These are phyloP conservation scores for Tetrapisispora phaffii DNA, from an alignment of 805 yeast species.

Conservation along the genomic window DNA sequence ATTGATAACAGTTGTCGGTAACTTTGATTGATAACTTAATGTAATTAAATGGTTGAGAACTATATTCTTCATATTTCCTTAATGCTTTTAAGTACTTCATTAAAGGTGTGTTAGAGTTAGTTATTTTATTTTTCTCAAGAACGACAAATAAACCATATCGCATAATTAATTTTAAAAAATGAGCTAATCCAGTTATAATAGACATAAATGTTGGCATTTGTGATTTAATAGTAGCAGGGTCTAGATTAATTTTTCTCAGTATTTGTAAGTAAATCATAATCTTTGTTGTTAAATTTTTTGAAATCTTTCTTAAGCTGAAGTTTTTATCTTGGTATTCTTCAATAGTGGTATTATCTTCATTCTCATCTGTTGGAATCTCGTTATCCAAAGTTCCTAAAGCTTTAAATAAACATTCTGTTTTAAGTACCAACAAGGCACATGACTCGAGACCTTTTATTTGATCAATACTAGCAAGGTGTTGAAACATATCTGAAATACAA, in stretches of 20 bases:
- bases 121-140: slow-evolving; percentile 50
- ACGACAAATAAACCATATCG: slow-evolving; percentile 74
- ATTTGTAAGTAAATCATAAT: slow-evolving; percentile 82
- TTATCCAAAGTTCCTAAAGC: slow-evolving; percentile 51
- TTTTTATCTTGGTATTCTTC: neutral
- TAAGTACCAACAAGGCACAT: slow-evolving; percentile 62
- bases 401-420: slow-evolving; percentile 64
- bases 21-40: slow-evolving; percentile 47
- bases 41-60: slow-evolving; percentile 29
- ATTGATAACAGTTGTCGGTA: slow-evolving; percentile 65
- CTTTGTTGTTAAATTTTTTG: slow-evolving; percentile 80
- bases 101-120: slow-evolving; percentile 50
- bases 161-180: slow-evolving; percentile 76
- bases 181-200: slow-evolving; percentile 84
- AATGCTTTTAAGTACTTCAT: slow-evolving; percentile 52
- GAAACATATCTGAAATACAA: slow-evolving; percentile 84
- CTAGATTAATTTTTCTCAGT: slow-evolving; percentile 48
- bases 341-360: neutral
- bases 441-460: slow-evolving; percentile 57
- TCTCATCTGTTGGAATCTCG: neutral
- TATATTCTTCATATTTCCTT: slow-evolving; percentile 35
- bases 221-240: slow-evolving; percentile 23
- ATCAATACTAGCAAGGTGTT: slow-evolving; percentile 66
- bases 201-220: slow-evolving; percentile 56
- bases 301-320: slow-evolving; percentile 33